Conservation (phyloP, 169 alveolate genomes). For the Plasmodium vivax region DNA sequence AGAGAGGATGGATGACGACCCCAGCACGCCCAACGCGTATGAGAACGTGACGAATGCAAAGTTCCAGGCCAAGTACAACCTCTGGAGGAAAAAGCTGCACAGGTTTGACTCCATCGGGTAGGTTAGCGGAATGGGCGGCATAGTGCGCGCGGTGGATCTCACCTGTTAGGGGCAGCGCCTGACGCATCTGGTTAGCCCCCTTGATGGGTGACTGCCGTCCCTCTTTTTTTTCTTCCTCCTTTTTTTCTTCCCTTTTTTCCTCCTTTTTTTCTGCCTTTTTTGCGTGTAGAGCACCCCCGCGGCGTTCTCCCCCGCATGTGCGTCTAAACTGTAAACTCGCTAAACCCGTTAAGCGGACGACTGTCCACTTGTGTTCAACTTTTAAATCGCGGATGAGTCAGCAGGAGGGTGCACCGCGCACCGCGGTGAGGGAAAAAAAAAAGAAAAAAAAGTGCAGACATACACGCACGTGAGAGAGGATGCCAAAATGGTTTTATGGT, state of each 20-base stretch:
- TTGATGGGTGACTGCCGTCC: background rate
- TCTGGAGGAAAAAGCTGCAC: constrained; percentile 83
- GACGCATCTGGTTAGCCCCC: background rate
- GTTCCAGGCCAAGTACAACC: constrained; percentile 81
- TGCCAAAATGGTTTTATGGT: background rate
- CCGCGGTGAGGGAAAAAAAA: background rate
- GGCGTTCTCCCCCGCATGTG: too few species aligned
- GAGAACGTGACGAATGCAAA: constrained; percentile 83
- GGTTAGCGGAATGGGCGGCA: background rate
- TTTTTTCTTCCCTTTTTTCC: too few species aligned
- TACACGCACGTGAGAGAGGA: too few species aligned
- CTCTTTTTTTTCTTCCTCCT: background rate
- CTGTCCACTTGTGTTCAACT: background rate
- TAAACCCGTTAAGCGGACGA: background rate
- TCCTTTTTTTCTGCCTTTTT: too few species aligned
- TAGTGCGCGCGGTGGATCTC: background rate
- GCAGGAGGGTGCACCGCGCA: background rate
- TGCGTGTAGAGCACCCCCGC: background rate
- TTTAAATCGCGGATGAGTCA: background rate
- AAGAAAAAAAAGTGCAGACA: too few species aligned
- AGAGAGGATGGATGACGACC: constrained; percentile 83
- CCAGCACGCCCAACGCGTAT: constrained; percentile 83
- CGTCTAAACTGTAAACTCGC: too few species aligned
- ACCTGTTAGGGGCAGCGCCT: background rate
- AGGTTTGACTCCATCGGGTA: constrained; percentile 77